phyloP scores from a whole-genome alignment of 164 flowering plant species.

The Annona cherimola region DNA sequence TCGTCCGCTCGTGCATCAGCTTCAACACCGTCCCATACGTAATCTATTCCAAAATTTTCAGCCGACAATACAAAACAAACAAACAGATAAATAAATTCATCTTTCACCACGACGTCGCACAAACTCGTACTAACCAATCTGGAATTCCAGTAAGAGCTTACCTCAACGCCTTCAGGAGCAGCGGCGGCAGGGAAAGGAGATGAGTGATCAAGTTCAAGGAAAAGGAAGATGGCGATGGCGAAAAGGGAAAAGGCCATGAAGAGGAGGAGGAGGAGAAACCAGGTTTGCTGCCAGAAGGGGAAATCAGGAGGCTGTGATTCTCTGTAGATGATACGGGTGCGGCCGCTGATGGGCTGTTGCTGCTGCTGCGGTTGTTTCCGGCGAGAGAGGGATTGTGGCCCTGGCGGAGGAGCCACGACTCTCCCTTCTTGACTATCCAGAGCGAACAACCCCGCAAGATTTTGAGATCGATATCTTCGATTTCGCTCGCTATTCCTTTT shows the following conservation, averaged over 20 bases:
- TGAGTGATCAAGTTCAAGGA: constrained; percentile 49
- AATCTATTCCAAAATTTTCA: constrained; percentile 32
- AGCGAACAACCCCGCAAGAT: constrained; percentile 3
- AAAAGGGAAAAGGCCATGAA: constrained; percentile 72
- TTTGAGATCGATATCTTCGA: no score
- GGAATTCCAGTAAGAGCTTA: constrained; percentile 9
- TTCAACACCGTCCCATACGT: constrained; percentile 82
- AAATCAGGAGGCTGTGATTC: constrained; percentile 35
- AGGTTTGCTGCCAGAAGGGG: constrained; percentile 83
- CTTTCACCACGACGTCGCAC: background rate
- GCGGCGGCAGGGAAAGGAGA: constrained; percentile 46
- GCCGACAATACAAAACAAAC: background rate
- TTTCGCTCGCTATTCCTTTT: no score
- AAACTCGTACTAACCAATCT: background rate
- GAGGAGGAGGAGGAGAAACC: constrained; percentile 67
- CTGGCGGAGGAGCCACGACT: constrained; percentile 68
- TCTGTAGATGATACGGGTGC: constrained; percentile 41
- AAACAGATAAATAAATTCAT: background rate
- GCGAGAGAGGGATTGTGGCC: constrained; percentile 31
- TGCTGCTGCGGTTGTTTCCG: constrained; percentile 21
- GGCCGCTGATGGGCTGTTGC: constrained; percentile 16
- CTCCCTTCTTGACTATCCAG: constrained; percentile 13
- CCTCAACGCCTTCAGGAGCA: constrained; percentile 80
- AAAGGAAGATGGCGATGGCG: constrained; percentile 59
- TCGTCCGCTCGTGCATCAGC: constrained; percentile 93